A percentile compares a stretch with the other conserved stretches of the same genome.
Conservation (phyloP, 106 monocot genomes). For the Platanthera zijinensis region DNA sequence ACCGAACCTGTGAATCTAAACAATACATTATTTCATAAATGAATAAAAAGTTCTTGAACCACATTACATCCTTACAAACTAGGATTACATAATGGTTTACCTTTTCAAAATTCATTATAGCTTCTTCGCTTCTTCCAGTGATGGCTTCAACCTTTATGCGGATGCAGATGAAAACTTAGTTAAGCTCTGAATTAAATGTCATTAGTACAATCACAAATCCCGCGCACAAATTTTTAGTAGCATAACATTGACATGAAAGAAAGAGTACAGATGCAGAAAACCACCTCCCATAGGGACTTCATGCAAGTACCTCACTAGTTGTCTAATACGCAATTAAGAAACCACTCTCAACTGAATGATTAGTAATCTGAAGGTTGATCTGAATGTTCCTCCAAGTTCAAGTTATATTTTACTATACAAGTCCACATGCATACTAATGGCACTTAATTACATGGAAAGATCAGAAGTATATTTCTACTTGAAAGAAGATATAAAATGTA, state of each 20-base stretch:
- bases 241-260: too few species aligned
- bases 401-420: not conserved
- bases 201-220: too few species aligned
- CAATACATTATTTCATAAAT: not conserved
- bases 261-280: too few species aligned
- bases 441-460: not conserved
- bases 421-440: not conserved
- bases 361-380: too few species aligned
- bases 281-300: too few species aligned
- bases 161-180: constrained; percentile 4
- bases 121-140: constrained; percentile 85
- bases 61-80: not conserved
- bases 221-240: too few species aligned
- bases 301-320: too few species aligned
- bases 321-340: too few species aligned
- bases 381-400: not conserved
- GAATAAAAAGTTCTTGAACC: constrained; percentile 2
- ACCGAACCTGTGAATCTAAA: constrained; percentile 53
- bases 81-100: constrained; percentile 22
- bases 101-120: constrained; percentile 97
- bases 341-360: too few species aligned
- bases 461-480: not conserved
- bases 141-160: constrained; percentile 80
- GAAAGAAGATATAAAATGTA: not conserved
- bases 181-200: not conserved